A percentile compares a stretch with the other conserved stretches of the same genome.
Evolutionary conservation across 768 basidiomycete genomes (phyloP).

Genomic region (Kwoniella shandongensis): DNA sequence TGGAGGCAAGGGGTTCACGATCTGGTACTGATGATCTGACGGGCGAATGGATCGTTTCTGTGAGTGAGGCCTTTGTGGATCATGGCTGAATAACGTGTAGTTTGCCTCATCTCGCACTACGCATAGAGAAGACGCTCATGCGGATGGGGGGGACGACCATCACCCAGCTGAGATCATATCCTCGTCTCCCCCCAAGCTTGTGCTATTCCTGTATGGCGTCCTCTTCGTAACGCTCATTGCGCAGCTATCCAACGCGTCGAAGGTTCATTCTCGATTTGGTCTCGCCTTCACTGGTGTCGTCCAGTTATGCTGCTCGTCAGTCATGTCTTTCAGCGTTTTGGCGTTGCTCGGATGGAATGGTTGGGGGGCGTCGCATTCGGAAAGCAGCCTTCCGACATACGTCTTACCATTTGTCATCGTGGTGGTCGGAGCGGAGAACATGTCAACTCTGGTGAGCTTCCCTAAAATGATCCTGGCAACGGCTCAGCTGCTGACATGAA

Average conservation of each 20-base stretch:
- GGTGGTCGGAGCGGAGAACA: conserved; percentile 95
- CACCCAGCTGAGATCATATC: conserved; percentile 9
- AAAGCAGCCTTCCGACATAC: conserved; percentile 52
- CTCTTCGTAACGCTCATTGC: conserved; percentile 38
- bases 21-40: conserved; percentile 13
- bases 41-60: conserved; percentile 35
- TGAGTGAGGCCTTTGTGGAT: conserved; percentile 16
- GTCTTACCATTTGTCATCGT: conserved; percentile 89
- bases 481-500: conserved; percentile 19
- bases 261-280: conserved; percentile 86
- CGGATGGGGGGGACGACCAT: neutral
- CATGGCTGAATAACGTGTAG: neutral
- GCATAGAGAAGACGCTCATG: neutral
- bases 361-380: conserved; percentile 26
- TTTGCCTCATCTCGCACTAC: conserved; percentile 2
- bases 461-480: no score
- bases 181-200: conserved; percentile 9
- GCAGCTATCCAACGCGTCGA: conserved; percentile 53
- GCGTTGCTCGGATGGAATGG: conserved; percentile 70
- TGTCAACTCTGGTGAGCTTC: conserved; percentile 79
- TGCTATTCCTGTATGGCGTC: conserved; percentile 35
- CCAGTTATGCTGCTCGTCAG: conserved; percentile 85
- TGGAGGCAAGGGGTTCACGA: conserved; percentile 22
- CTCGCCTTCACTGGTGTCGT: conserved; percentile 89
- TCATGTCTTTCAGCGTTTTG: conserved; percentile 90